A percentile compares a stretch with the other conserved stretches of the same genome.
Conservation (phyloP, 208 protist species). For the Herpetomonas samuelpessoai region DNA sequence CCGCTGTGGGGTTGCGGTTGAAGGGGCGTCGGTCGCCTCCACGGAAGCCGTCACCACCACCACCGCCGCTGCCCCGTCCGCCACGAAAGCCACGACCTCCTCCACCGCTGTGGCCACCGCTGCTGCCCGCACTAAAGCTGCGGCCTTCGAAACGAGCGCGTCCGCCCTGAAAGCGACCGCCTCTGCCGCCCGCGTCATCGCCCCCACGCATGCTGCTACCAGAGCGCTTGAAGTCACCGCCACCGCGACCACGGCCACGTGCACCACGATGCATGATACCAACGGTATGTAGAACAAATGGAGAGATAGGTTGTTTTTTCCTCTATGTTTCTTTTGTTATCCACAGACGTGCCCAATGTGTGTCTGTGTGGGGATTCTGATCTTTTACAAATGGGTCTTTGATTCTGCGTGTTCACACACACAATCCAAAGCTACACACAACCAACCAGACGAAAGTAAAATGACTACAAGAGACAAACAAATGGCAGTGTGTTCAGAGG, state of each 20-base stretch:
- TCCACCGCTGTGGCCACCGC: conserved; percentile 7
- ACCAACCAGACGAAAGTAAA: too few species aligned
- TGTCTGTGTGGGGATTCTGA: too few species aligned
- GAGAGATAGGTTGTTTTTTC: too few species aligned
- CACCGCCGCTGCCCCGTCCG: conserved; percentile 7
- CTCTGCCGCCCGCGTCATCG: conserved; percentile 5
- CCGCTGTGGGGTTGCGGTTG: conserved; percentile 27
- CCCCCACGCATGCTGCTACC: conserved; percentile 13
- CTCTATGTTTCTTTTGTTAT: too few species aligned
- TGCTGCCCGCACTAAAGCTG: conserved; percentile 4
- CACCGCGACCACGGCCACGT: neutral
- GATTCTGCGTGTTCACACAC: too few species aligned
- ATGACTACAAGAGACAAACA: too few species aligned
- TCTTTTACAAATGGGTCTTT: too few species aligned
- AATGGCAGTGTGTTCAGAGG: too few species aligned
- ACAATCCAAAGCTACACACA: too few species aligned
- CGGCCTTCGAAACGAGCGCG: neutral
- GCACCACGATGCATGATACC: too few species aligned
- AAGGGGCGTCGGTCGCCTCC: conserved; percentile 27
- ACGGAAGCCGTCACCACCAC: conserved; percentile 13
- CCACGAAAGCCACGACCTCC: conserved; percentile 1
- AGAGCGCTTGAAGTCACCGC: conserved; percentile 27
- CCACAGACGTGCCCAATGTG: too few species aligned
- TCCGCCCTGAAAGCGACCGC: neutral
- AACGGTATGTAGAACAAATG: too few species aligned